Percentiles rank a stretch among this genome's conserved stretches.
Conservation (phyloP, 768 basidiomycete species). For the Pulveroboletus sp. region DNA sequence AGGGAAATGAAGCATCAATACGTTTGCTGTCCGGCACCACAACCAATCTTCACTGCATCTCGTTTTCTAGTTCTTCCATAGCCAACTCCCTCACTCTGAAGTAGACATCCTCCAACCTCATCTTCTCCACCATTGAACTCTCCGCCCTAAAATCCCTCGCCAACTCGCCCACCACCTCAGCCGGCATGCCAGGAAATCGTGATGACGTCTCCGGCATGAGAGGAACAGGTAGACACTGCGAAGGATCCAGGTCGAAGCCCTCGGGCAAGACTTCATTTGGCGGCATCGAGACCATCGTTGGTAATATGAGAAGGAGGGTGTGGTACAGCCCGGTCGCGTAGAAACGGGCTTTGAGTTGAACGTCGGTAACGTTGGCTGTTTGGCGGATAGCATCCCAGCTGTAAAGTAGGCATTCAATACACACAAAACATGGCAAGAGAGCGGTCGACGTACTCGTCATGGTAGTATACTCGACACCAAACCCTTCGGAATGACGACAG, state of each 20-base stretch:
- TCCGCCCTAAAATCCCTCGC: slow-evolving; percentile 61
- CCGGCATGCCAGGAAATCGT: slow-evolving; percentile 72
- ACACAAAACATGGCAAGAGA: neutral
- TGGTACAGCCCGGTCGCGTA: slow-evolving; percentile 71
- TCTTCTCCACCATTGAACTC: slow-evolving; percentile 53
- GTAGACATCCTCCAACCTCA: slow-evolving; percentile 57
- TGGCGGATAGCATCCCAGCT: slow-evolving; percentile 80
- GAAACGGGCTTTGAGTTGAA: slow-evolving; percentile 70
- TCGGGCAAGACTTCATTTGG: slow-evolving; percentile 37
- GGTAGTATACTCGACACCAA: slow-evolving; percentile 86
- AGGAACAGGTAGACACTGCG: slow-evolving; percentile 58
- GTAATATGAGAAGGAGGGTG: slow-evolving; percentile 52
- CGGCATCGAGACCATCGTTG: slow-evolving; percentile 24
- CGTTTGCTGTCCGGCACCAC: no score
- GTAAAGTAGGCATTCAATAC: neutral
- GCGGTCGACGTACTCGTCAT: slow-evolving; percentile 71
- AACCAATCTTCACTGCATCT: slow-evolving; percentile 17
- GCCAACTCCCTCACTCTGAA: slow-evolving; percentile 64
- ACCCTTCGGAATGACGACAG: slow-evolving; percentile 68
- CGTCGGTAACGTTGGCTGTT: slow-evolving; percentile 74
- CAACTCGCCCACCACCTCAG: slow-evolving; percentile 60
- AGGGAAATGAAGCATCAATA: no score
- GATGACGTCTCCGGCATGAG: slow-evolving; percentile 58
- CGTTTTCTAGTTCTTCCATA: slow-evolving; percentile 44
- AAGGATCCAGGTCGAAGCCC: slow-evolving; percentile 54